Evolutionary conservation across 2,329 filamentous ascomycete genomes (phyloP), one percentile per base, ranked within the genome.

Genomic region (Pseudogymnoascus sp.): DNA sequence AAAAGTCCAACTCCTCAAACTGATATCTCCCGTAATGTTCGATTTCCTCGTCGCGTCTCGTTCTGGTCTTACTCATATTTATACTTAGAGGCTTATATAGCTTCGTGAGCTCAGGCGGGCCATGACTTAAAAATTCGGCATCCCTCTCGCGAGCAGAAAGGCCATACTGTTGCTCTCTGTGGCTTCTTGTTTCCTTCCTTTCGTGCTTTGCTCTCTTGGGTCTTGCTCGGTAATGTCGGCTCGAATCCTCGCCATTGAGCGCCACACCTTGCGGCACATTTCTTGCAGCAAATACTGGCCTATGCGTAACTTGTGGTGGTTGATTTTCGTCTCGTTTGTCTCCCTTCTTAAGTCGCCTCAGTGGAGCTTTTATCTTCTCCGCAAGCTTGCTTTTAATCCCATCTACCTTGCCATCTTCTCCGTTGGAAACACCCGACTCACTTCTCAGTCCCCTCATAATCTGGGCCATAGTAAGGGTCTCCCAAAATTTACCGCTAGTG

Each of bases 41-140:
- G 8, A 69, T 18, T 35, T 70, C 64, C 22, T 68, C 64, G 54
- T 71, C 67, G 33, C 69, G 60, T n/a, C 66, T 65, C 66, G 67
- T 67, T 22, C 63, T 54, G 9, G 43, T 60, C 64, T 71, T 71
- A 62, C 70, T 72, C 69, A 69, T 68, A 38, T 71, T 72, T 69
- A 72, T 70, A 50, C 70, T 72, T 35, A 67, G 68, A 18, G 70
- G 70, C 37, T 63, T 63, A 61, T 71, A 72, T n/a, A 72, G 62
- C 16, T 64, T 65, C 2, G 69, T 72, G 6, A 72, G 62, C 16
- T 66, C 64, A 25, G 66, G 58, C 0, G 70, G 70, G 0, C 67
- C 70, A 28, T 69, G 64, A 38, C 66, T 36, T 36, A 71, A 47
- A 58, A 69, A 72, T 12, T 65, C 65, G 63, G 70, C 68, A 20